Evolutionary conservation across 83 land plant genomes (phyloP).

Genomic region (Thuja plicata): DNA sequence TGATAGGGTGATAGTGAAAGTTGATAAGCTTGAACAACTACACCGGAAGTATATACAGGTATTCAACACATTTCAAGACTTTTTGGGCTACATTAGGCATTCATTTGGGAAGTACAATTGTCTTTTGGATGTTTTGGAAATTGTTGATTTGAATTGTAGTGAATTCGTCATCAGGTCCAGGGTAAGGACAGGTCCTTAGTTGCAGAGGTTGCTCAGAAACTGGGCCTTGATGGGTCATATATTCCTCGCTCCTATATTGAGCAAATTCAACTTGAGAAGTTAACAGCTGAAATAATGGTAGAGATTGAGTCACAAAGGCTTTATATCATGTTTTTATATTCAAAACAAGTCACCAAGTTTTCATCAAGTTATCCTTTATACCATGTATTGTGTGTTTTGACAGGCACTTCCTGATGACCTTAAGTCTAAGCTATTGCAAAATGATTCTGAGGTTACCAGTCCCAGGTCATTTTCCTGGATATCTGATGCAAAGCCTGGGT

Average conservation of each 20-base stretch:
- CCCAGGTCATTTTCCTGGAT: constrained; percentile 24
- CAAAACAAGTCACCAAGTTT: neutral
- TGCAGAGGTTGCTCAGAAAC: constrained; percentile 21
- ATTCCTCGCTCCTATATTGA: constrained; percentile 38
- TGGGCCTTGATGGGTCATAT: constrained; percentile 40
- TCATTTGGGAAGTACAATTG: neutral
- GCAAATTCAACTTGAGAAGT: constrained; percentile 39
- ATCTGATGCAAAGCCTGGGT: constrained; percentile 24
- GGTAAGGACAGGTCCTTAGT: constrained; percentile 30
- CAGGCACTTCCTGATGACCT: constrained; percentile 25
- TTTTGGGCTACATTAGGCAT: neutral
- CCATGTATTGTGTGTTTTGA: neutral
- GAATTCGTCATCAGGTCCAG: constrained; percentile 27
- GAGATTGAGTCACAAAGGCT: neutral
- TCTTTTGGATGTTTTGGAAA: neutral
- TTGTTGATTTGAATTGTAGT: neutral
- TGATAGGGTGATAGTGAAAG: constrained; percentile 24
- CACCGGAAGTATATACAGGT: constrained; percentile 37
- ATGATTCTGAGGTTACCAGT: neutral
- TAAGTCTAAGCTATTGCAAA: constrained; percentile 16
- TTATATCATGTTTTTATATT: neutral
- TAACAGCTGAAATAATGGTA: constrained; percentile 40
- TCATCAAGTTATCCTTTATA: neutral
- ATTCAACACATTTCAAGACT: neutral
- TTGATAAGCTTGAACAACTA: constrained; percentile 34